Evolutionary conservation across 2,329 filamentous ascomycete genomes (phyloP), one percentile per base, ranked within the genome.

Genomic region (Aspergillus floridensis): DNA sequence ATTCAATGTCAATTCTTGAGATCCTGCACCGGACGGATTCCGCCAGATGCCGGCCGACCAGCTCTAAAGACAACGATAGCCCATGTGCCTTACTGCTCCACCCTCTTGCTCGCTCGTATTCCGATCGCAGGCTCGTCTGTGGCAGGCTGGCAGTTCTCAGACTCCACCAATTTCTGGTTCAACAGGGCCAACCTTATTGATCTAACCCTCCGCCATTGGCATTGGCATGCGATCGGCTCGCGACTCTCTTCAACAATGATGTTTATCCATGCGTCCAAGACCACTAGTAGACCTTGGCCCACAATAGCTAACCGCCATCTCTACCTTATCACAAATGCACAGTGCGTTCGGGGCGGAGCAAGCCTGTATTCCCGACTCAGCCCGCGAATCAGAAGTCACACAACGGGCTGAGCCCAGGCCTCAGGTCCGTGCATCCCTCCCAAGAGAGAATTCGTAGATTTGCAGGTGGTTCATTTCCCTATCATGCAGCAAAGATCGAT

Each of bases 331-430:
- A 44, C 38, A 52, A 58, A 58, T 56, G 52, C 38, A 19, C 38
- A 52, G 55, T 60, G 57, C 49, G 59, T 56, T 46, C 49, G 41
- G 50, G 48, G 58, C 56, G 58, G 53, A 53, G 47, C 47, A 19
- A 44, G 38, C 24, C 31, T 54, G 52, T 44, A 32, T 32, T 41
- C 19, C 46, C n/a, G n/a, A 32, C 31, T 21, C 0, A 24, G 21
- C 41, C 44, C 48, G 53, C 53, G 14, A 54, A 55, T 55, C 53
- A 47, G 53, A 55, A 35, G 26, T 21, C 35, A 6, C 32, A 29
- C 32, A 55, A 55, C 53, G 21, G n/a, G 16, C 16, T 44, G 5
- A 44, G 38, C 38, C 38, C 16, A 44, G 22, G 26, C 19, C 46
- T 16, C 47, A 55, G 53, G 53, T 24, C 53, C 41, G 53, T 48